These are phyloP conservation scores for Metschnikowia gruessii DNA, from an alignment of 805 yeast genomes.

Conservation along the genomic window DNA sequence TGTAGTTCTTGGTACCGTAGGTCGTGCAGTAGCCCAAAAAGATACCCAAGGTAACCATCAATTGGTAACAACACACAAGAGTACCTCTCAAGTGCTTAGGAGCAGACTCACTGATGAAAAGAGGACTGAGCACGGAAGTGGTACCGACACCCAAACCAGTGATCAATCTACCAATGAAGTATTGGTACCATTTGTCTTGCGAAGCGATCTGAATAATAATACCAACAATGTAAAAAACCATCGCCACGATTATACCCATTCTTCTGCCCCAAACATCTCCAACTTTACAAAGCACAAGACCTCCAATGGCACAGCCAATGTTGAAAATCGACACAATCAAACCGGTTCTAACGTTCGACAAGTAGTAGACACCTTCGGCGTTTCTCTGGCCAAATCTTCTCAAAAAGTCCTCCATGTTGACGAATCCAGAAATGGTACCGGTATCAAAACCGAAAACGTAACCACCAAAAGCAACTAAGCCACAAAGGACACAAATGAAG, in stretches of 20 bases:
- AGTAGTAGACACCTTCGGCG: conserved; percentile 38
- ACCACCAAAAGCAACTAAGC: conserved; percentile 71
- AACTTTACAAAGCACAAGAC: conserved; percentile 52
- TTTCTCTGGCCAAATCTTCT: conserved; percentile 49
- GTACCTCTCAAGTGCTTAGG: conserved; percentile 73
- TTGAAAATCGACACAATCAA: conserved; percentile 57
- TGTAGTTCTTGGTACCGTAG: conserved; percentile 56
- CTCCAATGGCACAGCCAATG: conserved; percentile 73
- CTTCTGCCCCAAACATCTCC: conserved; percentile 65
- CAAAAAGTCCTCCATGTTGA: conserved; percentile 57
- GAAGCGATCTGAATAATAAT: conserved; percentile 60
- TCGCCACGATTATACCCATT: conserved; percentile 49
- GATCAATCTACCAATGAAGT: conserved; percentile 55
- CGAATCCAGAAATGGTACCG: conserved; percentile 73
- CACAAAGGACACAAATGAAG: conserved; percentile 41
- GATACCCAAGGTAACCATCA: conserved; percentile 68
- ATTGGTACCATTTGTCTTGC: conserved; percentile 54
- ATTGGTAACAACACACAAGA: conserved; percentile 65
- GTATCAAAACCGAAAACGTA: conserved; percentile 78
- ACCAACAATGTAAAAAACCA: conserved; percentile 59
- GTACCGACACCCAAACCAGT: conserved; percentile 75
- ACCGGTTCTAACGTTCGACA: conserved; percentile 50
- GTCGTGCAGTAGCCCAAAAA: conserved; percentile 67
- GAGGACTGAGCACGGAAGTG: conserved; percentile 65
- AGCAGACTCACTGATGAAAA: conserved; percentile 65